Conservation (phyloP, 2,329 filamentous ascomycete genomes). For the Rutstroemia sp. region DNA sequence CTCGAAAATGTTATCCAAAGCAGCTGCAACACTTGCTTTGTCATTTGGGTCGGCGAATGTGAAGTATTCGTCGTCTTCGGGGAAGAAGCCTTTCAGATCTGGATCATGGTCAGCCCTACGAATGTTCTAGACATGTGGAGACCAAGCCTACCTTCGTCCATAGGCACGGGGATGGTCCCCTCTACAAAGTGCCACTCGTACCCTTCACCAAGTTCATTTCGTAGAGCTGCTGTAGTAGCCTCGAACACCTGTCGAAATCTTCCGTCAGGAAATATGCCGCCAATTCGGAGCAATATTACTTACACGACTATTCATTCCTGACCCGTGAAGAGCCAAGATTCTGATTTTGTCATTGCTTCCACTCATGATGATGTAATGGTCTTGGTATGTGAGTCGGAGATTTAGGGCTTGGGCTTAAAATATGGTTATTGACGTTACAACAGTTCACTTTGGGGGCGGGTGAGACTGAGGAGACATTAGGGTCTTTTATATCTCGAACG, state of each 20-base stretch:
- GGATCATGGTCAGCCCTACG: neutral
- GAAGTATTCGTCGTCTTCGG: conserved; percentile 3
- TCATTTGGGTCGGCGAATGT: conserved; percentile 4
- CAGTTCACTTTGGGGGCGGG: too few species aligned
- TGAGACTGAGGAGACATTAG: too few species aligned
- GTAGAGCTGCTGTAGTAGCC: conserved; percentile 9
- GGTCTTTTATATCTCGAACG: too few species aligned
- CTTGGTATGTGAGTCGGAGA: neutral
- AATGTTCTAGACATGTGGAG: neutral
- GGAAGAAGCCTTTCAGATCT: neutral
- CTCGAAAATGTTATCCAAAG: neutral
- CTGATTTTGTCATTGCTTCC: neutral
- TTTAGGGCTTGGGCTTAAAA: neutral
- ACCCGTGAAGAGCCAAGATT: neutral
- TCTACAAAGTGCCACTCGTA: conserved; percentile 14
- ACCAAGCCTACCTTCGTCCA: neutral
- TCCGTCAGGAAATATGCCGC: too few species aligned
- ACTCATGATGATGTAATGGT: neutral
- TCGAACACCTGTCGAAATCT: neutral
- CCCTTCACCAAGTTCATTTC: conserved; percentile 11
- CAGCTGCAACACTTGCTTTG: neutral
- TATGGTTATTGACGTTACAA: neutral
- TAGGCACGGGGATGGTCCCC: conserved; percentile 5
- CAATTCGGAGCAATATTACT: neutral
- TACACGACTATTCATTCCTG: neutral